Conservation (phyloP, 1,284 basidiomycete genomes). For the Sanghuangporus weigelae region DNA sequence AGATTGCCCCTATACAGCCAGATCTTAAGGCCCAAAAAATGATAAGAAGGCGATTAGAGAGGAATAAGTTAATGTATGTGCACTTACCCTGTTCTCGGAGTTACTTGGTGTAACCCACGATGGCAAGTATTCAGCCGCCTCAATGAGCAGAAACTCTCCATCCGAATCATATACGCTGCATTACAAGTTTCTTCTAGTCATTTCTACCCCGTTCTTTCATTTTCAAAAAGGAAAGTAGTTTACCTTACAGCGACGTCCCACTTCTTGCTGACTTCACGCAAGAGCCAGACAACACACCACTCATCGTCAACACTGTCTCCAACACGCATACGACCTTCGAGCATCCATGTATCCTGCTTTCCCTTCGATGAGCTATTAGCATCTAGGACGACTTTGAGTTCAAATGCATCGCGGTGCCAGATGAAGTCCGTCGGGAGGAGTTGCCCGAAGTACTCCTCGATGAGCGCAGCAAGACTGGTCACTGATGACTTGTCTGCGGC, state of each 20-base stretch:
- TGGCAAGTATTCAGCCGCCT: slow-evolving; percentile 89
- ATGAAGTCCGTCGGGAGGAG: slow-evolving; percentile 59
- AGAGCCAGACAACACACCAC: slow-evolving; percentile 89
- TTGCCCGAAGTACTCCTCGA: slow-evolving; percentile 52
- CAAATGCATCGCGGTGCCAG: slow-evolving; percentile 88
- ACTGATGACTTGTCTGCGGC: slow-evolving; percentile 53
- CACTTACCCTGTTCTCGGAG: slow-evolving; percentile 78
- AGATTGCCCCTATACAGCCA: slow-evolving; percentile 84
- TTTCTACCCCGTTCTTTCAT: slow-evolving; percentile 6
- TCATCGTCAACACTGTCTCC: slow-evolving; percentile 96
- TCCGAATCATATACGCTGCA: slow-evolving; percentile 81
- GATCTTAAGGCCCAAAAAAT: slow-evolving; percentile 47
- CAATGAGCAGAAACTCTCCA: slow-evolving; percentile 94
- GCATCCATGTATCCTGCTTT: slow-evolving; percentile 39
- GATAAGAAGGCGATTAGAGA: slow-evolving; percentile 28
- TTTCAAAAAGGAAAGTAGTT: slow-evolving; percentile 20
- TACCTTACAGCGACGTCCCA: slow-evolving; percentile 80
- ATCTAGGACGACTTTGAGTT: slow-evolving; percentile 58
- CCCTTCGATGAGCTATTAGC: not conserved
- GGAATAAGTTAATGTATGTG: slow-evolving; percentile 31
- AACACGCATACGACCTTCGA: slow-evolving; percentile 80
- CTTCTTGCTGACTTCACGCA: slow-evolving; percentile 66
- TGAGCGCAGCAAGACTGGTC: slow-evolving; percentile 66
- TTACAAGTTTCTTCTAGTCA: slow-evolving; percentile 13
- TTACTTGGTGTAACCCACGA: slow-evolving; percentile 90